phyloP scores from a whole-genome alignment of 2,329 filamentous ascomycete species.

The Aureobasidium zeae region DNA sequence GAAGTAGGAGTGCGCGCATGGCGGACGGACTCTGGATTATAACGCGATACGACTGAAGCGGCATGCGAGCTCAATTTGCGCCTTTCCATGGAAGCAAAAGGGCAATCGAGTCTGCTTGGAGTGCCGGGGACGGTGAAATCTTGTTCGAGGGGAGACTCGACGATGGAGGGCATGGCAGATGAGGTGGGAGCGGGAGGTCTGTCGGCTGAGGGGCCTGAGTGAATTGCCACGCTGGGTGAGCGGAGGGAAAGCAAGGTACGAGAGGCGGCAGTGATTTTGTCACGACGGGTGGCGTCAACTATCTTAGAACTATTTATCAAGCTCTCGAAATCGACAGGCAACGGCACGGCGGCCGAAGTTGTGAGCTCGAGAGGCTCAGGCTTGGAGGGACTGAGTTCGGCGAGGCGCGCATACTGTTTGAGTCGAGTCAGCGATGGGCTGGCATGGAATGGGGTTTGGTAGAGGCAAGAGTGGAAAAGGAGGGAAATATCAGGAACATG shows the following conservation, averaged over 20 bases:
- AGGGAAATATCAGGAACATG: conserved; percentile 32
- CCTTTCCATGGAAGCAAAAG: conserved; percentile 53
- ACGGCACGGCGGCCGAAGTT: background rate
- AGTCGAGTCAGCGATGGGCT: conserved; percentile 6
- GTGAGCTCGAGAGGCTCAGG: conserved; percentile 13
- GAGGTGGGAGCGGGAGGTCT: conserved; percentile 23
- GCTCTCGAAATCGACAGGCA: conserved; percentile 13
- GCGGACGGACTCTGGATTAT: conserved; percentile 21
- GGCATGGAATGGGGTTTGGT: background rate
- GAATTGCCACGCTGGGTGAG: conserved; percentile 31
- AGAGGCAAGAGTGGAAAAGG: background rate
- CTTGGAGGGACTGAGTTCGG: conserved; percentile 3
- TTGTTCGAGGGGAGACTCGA: conserved; percentile 55
- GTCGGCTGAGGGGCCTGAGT: conserved; percentile 33
- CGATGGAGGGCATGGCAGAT: conserved; percentile 30
- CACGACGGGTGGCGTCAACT: conserved; percentile 24
- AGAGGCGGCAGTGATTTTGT: conserved; percentile 24
- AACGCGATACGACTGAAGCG: conserved; percentile 33
- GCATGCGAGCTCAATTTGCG: conserved; percentile 31
- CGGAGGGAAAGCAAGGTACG: conserved; percentile 25
- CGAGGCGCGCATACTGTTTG: conserved; percentile 14
- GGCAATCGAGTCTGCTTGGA: conserved; percentile 70
- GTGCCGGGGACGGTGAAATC: conserved; percentile 84
- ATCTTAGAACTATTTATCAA: conserved; percentile 16
- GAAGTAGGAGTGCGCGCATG: conserved; percentile 14